Base-by-base conservation (phyloP, 441 rosid species). In the Francoa sonchifolia region DNA sequence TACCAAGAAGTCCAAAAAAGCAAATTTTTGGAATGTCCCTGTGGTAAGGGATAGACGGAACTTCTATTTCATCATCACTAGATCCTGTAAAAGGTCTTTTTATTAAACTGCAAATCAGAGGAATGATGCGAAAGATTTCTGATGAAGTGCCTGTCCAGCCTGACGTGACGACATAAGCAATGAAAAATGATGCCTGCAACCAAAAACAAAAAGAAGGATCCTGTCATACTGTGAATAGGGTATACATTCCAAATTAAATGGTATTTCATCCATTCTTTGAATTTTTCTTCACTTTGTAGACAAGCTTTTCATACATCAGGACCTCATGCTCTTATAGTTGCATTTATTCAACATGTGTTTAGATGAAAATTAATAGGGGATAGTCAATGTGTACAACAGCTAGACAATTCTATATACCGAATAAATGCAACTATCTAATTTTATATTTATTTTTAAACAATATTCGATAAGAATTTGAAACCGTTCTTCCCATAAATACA, bases 151-250 rank as follows among this genome's bases (percentile, higher is more conserved):
- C 72, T 1, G 98, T 89, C 98, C 98, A 89, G 55, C 98, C 95
- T n/a, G 95, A 79, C 35, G 95, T 89, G 34, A 89, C 95, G 3
- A 84, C 98, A 56, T 84, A 89, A 30, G 98, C 89, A 36, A 89
- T 60, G 63, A 89, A 89, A 59, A 89, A 89, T 0, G 98, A 89
- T n/a, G 95, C 85, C 98, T 88, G 34, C 79, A 72, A 30, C 18
- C 32, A 21, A 68, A 57, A 49, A 21, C 36, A 39, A 36, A 1
- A 7, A 34, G n/a, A n/a, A n/a, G n/a, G n/a, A n/a, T n/a, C n/a
- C n/a, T 20, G 29, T 55, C 57, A 58, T 27, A 32, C n/a, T n/a
- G n/a, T n/a, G n/a, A n/a, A n/a, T n/a, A n/a, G n/a, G n/a, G n/a
- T n/a, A n/a, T n/a, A n/a, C n/a, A n/a, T n/a, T n/a, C n/a, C n/a